A percentile compares a stretch with the other conserved stretches of the same genome.
Conservation (phyloP, 306 rosid species). For the Benincasa hispida region DNA sequence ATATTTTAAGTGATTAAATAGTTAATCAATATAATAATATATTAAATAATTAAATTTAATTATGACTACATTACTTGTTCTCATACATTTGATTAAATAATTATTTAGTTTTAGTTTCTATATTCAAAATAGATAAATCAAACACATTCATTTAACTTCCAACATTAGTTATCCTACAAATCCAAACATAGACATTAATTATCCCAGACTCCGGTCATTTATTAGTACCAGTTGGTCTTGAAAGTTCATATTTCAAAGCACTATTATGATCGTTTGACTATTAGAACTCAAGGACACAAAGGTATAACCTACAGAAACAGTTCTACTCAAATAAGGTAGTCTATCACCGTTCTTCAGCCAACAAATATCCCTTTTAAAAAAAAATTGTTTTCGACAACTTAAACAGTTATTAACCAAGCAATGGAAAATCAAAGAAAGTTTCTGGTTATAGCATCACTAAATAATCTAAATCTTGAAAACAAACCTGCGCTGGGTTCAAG, state of each 20-base stretch:
- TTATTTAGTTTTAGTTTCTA: too few relatives aligned
- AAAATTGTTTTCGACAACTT: background rate
- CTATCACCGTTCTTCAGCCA: background rate
- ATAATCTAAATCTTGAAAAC: conserved; percentile 9
- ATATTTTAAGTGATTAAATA: too few relatives aligned
- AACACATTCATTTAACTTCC: too few relatives aligned
- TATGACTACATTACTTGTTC: too few relatives aligned
- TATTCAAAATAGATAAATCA: too few relatives aligned
- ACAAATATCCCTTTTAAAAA: background rate
- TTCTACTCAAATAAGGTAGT: too few relatives aligned
- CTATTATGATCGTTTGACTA: background rate
- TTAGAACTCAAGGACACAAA: background rate
- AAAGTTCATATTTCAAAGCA: background rate
- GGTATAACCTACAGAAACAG: background rate
- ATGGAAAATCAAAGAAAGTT: background rate
- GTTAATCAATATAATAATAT: too few relatives aligned
- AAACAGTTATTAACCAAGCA: background rate
- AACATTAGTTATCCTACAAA: too few relatives aligned
- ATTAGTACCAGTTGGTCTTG: background rate
- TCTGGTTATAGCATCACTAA: background rate
- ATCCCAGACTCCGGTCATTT: background rate
- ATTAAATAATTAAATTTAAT: too few relatives aligned
- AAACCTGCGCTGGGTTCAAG: conserved; percentile 91
- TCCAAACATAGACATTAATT: too few relatives aligned
- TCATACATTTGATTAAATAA: too few relatives aligned